phyloP scores from a whole-genome alignment of 176 grass and related monocot genomes.

The Cenchrus americanus region DNA sequence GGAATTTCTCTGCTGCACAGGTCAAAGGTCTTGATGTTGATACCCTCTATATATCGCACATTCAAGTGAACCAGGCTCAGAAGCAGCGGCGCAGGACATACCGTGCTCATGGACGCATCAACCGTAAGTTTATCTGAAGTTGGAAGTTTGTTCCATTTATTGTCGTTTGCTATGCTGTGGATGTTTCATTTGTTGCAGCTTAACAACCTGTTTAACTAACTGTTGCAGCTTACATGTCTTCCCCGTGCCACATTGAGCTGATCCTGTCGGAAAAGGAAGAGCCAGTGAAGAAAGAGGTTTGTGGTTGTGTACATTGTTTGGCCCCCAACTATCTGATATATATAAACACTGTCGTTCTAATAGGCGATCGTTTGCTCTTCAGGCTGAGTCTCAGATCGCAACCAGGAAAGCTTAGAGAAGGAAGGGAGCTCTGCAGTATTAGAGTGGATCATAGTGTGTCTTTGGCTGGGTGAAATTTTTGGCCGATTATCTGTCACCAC shows the following conservation, averaged over 20 bases:
- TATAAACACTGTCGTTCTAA: neutral
- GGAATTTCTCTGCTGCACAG: neutral
- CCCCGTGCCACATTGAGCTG: conserved; percentile 82
- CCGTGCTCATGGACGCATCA: conserved; percentile 72
- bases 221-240: conserved; percentile 81
- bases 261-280: conserved; percentile 91
- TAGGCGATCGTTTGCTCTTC: neutral
- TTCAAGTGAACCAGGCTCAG: conserved; percentile 82
- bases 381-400: conserved; percentile 78
- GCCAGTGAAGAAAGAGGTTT: conserved; percentile 78
- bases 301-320: neutral
- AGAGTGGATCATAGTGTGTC: neutral
- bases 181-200: neutral
- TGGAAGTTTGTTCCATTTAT: neutral
- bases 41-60: conserved; percentile 70
- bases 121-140: conserved; percentile 48
- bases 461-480: conserved; percentile 39
- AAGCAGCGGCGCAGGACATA: conserved; percentile 72
- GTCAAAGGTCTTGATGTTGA: conserved; percentile 83
- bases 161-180: neutral
- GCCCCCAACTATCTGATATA: neutral
- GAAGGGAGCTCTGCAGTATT: neutral
- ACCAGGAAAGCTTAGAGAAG: conserved; percentile 66
- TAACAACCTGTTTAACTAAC: neutral
- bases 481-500: neutral